Evolutionary conservation across 2,329 filamentous ascomycete genomes (phyloP), one percentile per base, ranked within the genome.

Genomic region (Fusarium decemcellulare): DNA sequence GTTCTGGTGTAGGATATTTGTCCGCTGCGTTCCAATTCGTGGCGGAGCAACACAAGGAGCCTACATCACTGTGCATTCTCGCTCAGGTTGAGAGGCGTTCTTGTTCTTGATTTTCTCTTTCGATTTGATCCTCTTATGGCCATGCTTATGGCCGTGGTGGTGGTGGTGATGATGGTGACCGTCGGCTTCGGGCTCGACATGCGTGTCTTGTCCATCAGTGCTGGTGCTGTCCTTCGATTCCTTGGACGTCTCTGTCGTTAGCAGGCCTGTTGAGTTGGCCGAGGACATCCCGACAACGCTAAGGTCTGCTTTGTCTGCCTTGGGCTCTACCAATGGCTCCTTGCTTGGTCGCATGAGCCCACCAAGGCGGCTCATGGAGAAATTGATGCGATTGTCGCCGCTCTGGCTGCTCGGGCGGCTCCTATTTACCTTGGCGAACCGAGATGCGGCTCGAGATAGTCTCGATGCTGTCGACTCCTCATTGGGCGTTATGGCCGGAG

Each of bases 381-480:
- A 80, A 72, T 86, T 89, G 59, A 89, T 85, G 5, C 89, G 83
- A 15, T 83, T 83, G 68, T 91, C 89, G 30, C 88, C 87, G 1
- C 82, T 85, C 70, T 90, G 87, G 71, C 89, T 91, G 16, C 79
- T 80, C 6, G 89, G 86, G 12, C 89, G 85, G 68, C 88, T 89
- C 70, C 84, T 77, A 79, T 70, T 81, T 71, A 57, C 81, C 71
- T 78, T 81, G 76, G 84, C 79, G 67, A 90, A 88, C 48, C 83
- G 84, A 6, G 86, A 85, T 14, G 88, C 87, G 2, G 88, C 88
- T 14, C 88, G 83, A 8, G 87, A 89, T 11, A 90, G 73, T 9
- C 88, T 81, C 30, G 87, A 85, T 4, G 84, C 81, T 2, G 87
- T 85, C 1, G 79, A 81, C 67, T 90, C 88, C 64, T 90, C 88